Evolutionary conservation across 257 asterid genomes (phyloP), one percentile per base, ranked within the genome.

Genomic region (Paulownia fortunei): DNA sequence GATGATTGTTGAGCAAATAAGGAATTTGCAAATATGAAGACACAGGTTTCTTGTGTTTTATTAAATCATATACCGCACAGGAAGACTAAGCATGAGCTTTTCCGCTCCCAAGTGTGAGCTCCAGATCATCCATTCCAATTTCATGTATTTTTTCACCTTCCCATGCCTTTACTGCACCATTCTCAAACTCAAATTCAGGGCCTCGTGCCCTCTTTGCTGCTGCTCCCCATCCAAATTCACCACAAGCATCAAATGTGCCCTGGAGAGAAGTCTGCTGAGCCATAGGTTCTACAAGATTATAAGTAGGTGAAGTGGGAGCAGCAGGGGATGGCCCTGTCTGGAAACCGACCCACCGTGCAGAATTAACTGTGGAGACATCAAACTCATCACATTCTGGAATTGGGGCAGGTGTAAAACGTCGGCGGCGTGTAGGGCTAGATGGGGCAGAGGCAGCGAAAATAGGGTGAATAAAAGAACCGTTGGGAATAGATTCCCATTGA

Each of bases 341-440:
- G 70, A 88, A 86, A 76, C 83, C 84, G 75, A 86, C 87, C 90
- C 92, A 88, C 13, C 70, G 54, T 10, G 79, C 86, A 15, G 88
- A 85, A 77, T 85, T 74, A 61, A 77, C 82, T 3, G 76, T 68
- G 2, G 90, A 66, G 21, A 81, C 37, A 75, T 85, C 91, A 13
- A 85, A 82, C 84, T 88, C 92, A 2, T 88, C 96, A 8, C 98
- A 90, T 82, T 94, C 97, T 4, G 97, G 98, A 68, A 94, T 92
- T 0, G 97, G 88, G 46, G 85, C 79, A 0, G 96, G 96, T 24
- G 84, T 77, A 64, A 89, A 85, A 49, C 84, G 87, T 9, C 77
- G 77, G 27, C 87, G 90, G 2, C 93, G 88, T 0, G 87, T 84
- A n/a, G 98, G 98, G 76, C 98, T 93, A 16, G 96, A 83, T 7